These are phyloP conservation scores for Dentipellis fragilis DNA, from an alignment of 768 basidiomycete species.

Conservation along the genomic window DNA sequence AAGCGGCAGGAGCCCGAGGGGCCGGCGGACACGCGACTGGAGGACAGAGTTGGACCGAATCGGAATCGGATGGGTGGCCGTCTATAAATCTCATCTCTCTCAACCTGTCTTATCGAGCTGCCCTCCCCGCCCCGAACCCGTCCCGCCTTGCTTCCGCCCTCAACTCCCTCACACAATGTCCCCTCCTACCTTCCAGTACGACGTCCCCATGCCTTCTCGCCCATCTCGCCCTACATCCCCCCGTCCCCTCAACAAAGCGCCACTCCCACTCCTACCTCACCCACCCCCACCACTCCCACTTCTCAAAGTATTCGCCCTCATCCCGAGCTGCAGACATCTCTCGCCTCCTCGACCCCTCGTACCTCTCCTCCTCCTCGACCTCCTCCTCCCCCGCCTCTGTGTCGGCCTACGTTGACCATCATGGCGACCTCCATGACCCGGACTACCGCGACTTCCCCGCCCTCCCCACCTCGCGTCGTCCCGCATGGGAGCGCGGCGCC, in stretches of 20 bases:
- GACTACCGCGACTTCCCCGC: conserved; percentile 58
- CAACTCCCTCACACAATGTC: conserved; percentile 3
- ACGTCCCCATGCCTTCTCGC: conserved; percentile 10
- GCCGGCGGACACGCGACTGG: background rate
- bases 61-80: background rate
- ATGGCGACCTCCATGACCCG: conserved; percentile 57
- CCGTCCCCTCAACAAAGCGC: conserved; percentile 18
- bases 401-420: conserved; percentile 40
- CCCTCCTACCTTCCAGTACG: conserved; percentile 13
- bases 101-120: background rate
- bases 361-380: conserved; percentile 30
- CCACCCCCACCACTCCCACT: conserved; percentile 52
- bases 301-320: conserved; percentile 29
- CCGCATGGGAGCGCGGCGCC: conserved; percentile 24
- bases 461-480: conserved; percentile 18
- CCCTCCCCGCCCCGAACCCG: background rate
- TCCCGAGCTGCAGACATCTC: conserved; percentile 38
- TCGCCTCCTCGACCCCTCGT: conserved; percentile 56
- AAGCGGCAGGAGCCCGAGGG: background rate
- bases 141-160: background rate
- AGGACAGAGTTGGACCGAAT: background rate
- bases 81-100: conserved; percentile 9
- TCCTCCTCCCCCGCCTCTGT: conserved; percentile 24
- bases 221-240: conserved; percentile 21
- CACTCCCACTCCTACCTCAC: conserved; percentile 19